Percentiles rank a stretch among this genome's conserved stretches.
Evolutionary conservation across 257 asterid genomes (phyloP).

Genomic region (Solanum tarapatanum): DNA sequence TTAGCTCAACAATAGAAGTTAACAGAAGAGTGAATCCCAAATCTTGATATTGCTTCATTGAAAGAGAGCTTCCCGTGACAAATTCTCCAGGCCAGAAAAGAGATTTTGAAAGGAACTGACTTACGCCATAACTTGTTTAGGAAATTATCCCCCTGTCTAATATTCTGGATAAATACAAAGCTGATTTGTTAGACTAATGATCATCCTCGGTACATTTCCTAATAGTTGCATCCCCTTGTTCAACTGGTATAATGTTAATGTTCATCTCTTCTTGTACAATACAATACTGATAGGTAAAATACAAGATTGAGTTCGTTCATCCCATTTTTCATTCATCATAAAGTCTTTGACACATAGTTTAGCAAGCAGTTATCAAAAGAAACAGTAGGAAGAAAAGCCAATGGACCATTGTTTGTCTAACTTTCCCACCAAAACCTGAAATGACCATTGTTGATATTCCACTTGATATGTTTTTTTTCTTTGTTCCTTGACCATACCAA

Average conservation of each 20-base stretch:
- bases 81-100: neutral
- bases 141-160: neutral
- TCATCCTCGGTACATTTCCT: neutral
- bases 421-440: too few species aligned
- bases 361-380: neutral
- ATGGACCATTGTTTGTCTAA: neutral
- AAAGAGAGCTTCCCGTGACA: neutral
- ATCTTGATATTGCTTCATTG: too few species aligned
- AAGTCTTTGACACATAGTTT: neutral
- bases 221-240: neutral
- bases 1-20: neutral
- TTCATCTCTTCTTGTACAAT: neutral
- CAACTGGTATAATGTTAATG: neutral
- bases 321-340: too few species aligned
- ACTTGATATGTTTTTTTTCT: too few species aligned
- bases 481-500: too few species aligned
- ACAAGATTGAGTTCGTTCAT: too few species aligned
- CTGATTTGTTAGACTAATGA: neutral
- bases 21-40: neutral
- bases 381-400: neutral
- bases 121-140: neutral
- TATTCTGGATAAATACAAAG: neutral
- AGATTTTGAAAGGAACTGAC: neutral
- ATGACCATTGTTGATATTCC: too few species aligned
- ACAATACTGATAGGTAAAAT: too few species aligned